Conservation (phyloP, 2,329 filamentous ascomycete genomes). For the Fusarium lyarnte region DNA sequence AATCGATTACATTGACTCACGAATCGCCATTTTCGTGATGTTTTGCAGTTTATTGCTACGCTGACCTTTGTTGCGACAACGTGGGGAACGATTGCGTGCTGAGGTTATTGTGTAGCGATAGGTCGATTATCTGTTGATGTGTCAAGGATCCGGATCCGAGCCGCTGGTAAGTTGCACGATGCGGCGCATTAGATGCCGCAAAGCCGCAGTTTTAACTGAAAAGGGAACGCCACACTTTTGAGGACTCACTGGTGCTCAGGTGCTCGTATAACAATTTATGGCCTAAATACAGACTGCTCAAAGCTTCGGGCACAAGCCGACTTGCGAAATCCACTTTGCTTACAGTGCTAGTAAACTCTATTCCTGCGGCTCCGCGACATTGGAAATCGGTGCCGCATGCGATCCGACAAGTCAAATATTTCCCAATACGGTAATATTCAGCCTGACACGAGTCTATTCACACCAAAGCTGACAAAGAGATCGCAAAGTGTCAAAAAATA, state of each 20-base stretch:
- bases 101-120: slow-evolving; percentile 1
- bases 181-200: neutral
- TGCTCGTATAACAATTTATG: too few relatives aligned
- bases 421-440: neutral
- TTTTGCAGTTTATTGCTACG: neutral
- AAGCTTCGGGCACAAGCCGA: neutral
- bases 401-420: neutral
- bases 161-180: neutral
- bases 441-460: accelerated
- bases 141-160: neutral
- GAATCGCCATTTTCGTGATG: neutral
- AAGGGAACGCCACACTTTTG: neutral
- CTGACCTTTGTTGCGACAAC: slow-evolving; percentile 15
- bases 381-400: neutral
- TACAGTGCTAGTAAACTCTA: neutral
- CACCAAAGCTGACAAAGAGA: too few relatives aligned
- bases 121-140: neutral
- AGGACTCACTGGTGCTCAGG: too few relatives aligned
- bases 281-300: neutral
- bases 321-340: neutral
- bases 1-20: neutral
- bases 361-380: neutral
- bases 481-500: too few relatives aligned
- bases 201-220: neutral
- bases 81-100: slow-evolving; percentile 31